Percentiles rank a stretch among this genome's conserved stretches.
These are phyloP conservation scores for Microdochium nivale DNA, from an alignment of 2,329 filamentous ascomycete genomes.

Conservation along the genomic window DNA sequence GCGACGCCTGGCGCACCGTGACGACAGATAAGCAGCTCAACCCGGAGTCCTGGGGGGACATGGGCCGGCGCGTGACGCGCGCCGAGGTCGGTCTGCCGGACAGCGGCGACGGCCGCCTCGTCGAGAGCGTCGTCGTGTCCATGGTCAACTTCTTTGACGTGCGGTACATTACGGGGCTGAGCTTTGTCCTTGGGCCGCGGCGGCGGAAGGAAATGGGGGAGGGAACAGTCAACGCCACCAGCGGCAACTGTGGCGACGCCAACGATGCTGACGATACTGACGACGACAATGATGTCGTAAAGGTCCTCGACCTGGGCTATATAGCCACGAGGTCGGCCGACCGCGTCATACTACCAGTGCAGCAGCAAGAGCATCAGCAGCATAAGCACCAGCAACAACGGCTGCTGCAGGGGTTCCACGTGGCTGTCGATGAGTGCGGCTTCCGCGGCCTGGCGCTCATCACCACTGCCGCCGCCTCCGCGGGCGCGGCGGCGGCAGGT, in stretches of 20 bases:
- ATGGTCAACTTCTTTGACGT: constrained; percentile 11
- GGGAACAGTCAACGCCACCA: neutral
- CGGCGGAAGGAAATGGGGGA: neutral
- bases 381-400: neutral
- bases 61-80: constrained; percentile 3
- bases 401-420: constrained; percentile 11
- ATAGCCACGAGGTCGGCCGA: neutral
- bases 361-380: neutral
- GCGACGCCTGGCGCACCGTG: constrained; percentile 6
- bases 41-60: constrained; percentile 7
- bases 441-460: constrained; percentile 11
- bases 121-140: constrained; percentile 10
- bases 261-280: neutral
- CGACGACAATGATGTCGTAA: neutral
- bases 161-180: constrained; percentile 12
- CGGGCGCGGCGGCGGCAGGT: constrained; percentile 7
- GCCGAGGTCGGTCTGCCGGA: constrained; percentile 10
- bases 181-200: constrained; percentile 6
- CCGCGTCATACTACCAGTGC: neutral
- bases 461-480: constrained; percentile 7
- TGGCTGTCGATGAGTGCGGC: constrained; percentile 10
- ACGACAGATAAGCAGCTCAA: constrained; percentile 4
- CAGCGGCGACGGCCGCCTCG: neutral
- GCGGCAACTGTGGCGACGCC: too few relatives aligned
- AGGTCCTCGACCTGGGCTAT: neutral